Percentiles rank a stretch among this genome's conserved stretches.
Evolutionary conservation across 1,284 basidiomycete genomes (phyloP).

Genomic region (Coniferiporia sulphurascens): DNA sequence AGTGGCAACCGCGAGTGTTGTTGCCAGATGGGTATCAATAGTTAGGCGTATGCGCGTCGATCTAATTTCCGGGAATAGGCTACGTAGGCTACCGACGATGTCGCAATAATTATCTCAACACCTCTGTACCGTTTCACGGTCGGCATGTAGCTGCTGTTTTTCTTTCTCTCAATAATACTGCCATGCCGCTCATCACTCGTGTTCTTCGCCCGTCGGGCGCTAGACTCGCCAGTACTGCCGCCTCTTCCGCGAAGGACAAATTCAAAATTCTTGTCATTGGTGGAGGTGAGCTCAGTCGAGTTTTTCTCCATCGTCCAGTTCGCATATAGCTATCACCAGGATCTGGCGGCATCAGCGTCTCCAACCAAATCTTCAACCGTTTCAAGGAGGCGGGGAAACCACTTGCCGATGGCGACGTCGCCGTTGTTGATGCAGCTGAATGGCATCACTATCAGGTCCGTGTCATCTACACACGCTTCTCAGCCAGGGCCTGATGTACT

Average conservation of each 20-base stretch:
- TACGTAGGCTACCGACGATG: not conserved
- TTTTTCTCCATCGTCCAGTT: not conserved
- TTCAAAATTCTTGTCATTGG: conserved; percentile 65
- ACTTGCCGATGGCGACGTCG: conserved; percentile 73
- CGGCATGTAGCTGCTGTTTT: not conserved
- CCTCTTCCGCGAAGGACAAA: conserved; percentile 35
- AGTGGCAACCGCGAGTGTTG: not conserved
- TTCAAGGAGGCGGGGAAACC: conserved; percentile 68
- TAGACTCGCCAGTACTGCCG: conserved; percentile 36
- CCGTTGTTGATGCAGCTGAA: conserved; percentile 74
- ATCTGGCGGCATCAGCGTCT: conserved; percentile 71
- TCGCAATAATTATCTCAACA: not conserved
- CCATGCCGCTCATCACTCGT: not conserved
- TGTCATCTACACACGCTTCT: conserved; percentile 17
- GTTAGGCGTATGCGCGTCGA: conserved; percentile 5
- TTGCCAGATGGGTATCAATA: not conserved
- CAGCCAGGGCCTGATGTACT: not conserved
- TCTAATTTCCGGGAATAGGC: not conserved
- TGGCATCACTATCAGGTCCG: conserved; percentile 76
- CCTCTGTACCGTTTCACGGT: not conserved
- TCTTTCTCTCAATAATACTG: not conserved
- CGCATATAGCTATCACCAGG: conserved; percentile 39
- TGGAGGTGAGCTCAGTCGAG: conserved; percentile 42
- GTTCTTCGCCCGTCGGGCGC: conserved; percentile 15
- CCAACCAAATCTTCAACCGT: conserved; percentile 78